A percentile compares a stretch with the other conserved stretches of the same genome.
phyloP scores from a whole-genome alignment of 1,284 basidiomycete genomes.

The Rhodotorula sp. region DNA sequence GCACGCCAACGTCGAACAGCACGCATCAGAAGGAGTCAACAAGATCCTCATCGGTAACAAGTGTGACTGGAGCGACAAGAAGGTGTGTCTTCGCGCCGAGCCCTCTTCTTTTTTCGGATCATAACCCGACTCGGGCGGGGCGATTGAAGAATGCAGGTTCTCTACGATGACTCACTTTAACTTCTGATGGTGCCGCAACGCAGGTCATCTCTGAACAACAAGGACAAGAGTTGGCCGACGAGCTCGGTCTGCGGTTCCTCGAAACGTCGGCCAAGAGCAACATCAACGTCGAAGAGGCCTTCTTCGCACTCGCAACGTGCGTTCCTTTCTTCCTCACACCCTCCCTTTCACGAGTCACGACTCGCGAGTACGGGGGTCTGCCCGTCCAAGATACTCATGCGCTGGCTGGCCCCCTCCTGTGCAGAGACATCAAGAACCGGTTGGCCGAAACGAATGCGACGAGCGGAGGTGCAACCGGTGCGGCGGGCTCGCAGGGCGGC shows the following conservation, averaged over 20 bases:
- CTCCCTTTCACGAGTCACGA: conserved; percentile 21
- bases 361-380: not conserved
- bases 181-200: not conserved
- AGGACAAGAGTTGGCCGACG: conserved; percentile 67
- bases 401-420: no score
- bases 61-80: conserved; percentile 97
- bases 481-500: conserved; percentile 22
- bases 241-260: conserved; percentile 92
- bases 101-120: not conserved
- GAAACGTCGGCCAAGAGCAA: conserved; percentile 98
- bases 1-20: conserved; percentile 98
- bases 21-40: conserved; percentile 97
- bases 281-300: conserved; percentile 97
- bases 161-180: no score
- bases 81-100: conserved; percentile 47
- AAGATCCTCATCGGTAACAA: conserved; percentile 99
- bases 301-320: conserved; percentile 93
- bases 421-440: conserved; percentile 92
- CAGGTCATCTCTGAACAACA: conserved; percentile 79
- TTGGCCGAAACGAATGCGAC: conserved; percentile 74
- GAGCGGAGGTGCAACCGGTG: conserved; percentile 15
- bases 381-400: conserved; percentile 2
- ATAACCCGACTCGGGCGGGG: not conserved
- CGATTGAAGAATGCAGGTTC: not conserved
- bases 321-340: conserved; percentile 43